phyloP scores from a whole-genome alignment of 192 early-diverging fungal species.

The Geranomyces michiganensis region DNA sequence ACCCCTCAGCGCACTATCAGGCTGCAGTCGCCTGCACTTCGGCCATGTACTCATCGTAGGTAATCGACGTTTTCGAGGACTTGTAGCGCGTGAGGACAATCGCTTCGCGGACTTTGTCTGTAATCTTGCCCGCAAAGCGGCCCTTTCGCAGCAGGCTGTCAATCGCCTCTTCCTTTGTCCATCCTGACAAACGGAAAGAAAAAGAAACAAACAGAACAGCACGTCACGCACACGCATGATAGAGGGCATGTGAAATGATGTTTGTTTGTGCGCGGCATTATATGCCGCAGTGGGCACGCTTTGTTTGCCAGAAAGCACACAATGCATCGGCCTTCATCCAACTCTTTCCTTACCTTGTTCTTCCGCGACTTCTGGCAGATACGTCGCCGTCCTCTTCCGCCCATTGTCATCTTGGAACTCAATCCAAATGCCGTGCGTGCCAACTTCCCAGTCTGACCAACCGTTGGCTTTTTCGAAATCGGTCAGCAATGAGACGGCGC shows the following conservation, averaged over 20 bases:
- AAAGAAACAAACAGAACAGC: too few relatives aligned
- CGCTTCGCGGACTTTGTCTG: constrained; percentile 53
- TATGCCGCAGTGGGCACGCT: too few relatives aligned
- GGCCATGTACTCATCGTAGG: constrained; percentile 73
- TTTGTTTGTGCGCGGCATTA: too few relatives aligned
- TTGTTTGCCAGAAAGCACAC: too few relatives aligned
- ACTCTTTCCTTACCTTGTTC: constrained; percentile 69
- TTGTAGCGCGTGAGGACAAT: constrained; percentile 85
- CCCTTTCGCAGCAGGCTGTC: constrained; percentile 87
- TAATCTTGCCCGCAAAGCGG: constrained; percentile 69
- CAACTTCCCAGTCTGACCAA: constrained; percentile 89
- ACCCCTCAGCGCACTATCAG: too few relatives aligned
- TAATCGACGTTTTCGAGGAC: constrained; percentile 66
- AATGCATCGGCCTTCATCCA: too few relatives aligned
- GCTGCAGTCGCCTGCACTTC: too few relatives aligned
- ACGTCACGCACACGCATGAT: too few relatives aligned
- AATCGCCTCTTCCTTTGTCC: constrained; percentile 84
- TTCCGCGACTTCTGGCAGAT: constrained; percentile 83
- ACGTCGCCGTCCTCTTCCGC: constrained; percentile 70
- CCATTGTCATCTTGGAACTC: constrained; percentile 67
- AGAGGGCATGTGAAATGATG: too few relatives aligned
- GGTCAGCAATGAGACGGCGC: constrained; percentile 83
- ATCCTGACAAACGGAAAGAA: constrained; percentile 47
- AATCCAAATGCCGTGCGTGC: constrained; percentile 93
- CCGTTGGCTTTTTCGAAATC: constrained; percentile 78